Evolutionary conservation across 176 grass and related monocot genomes (phyloP), one percentile per base, ranked within the genome.

Genomic region (Zoysia japonica): DNA sequence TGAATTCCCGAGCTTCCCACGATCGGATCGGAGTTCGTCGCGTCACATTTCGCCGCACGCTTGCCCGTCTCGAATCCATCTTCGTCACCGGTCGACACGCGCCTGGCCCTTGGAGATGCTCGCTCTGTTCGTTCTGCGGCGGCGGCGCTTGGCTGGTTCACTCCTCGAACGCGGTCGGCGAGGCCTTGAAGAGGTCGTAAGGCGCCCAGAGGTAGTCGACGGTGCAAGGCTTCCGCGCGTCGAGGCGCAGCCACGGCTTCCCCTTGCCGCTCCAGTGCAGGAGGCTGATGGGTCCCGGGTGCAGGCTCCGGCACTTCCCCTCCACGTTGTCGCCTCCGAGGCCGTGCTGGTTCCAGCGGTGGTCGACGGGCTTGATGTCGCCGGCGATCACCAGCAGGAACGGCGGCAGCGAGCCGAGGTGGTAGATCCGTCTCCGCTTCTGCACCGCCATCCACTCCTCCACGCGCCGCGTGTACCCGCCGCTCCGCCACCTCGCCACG

Each of bases 371-470:
- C 78, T 85, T 83, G 76, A 95, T 95, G 64, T 92, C 85, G 10
- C 92, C 89, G 5, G 92, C 89, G 52, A 95, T 84, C 52, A 95
- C 89, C 0, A 92, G 89, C 59, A 95, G 72, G 79, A 89, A 89
- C 5, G 92, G 92, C 59, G 92, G 92, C 74, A 94, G 81, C n/a
- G 92, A 95, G 1, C 92, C 92, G 0, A 94, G 79, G 81, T 89
- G 84, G 89, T 92, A 95, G 67, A 95, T 95, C 63, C 92, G 47
- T 82, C 66, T 85, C 46, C 35, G 72, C 63, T 95, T 95, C 82
- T 94, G 92, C 73, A 95, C 78, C 13, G 82, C 88, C 92, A 95
- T 95, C 92, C 92, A 95, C 54, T 92, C 82, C 87, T 95, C 92
- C 51, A 95, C 92, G 17, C 78, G 77, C 46, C 60, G 39, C 0